Evolutionary conservation across 352 stramenopile genomes (phyloP).

Genomic region (Phytophthora megakarya): DNA sequence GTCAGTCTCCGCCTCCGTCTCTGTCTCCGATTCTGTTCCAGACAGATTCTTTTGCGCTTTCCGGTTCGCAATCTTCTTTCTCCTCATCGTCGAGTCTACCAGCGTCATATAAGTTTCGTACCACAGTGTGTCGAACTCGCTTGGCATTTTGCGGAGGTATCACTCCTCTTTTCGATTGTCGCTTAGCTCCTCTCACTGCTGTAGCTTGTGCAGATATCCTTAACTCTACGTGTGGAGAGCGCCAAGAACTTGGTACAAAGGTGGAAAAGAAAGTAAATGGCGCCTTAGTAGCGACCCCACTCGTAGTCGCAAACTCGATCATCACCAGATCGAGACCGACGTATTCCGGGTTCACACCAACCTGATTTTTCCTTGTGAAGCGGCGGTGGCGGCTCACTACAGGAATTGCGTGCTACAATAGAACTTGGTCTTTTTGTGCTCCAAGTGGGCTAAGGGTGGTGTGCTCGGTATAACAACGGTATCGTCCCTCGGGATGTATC

Average conservation of each 20-base stretch:
- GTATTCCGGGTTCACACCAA: too few species aligned
- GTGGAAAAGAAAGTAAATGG: conserved; percentile 20
- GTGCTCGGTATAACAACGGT: background rate
- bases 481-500: conserved; percentile 5
- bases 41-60: conserved; percentile 9
- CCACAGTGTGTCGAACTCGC: conserved; percentile 17
- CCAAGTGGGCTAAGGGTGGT: too few species aligned
- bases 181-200: conserved; percentile 31
- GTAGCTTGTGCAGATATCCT: conserved; percentile 15
- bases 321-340: too few species aligned
- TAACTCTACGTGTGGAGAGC: conserved; percentile 32
- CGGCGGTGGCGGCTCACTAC: too few species aligned
- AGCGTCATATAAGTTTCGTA: conserved; percentile 28
- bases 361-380: conserved; percentile 1
- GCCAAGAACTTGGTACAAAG: conserved; percentile 1
- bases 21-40: conserved; percentile 37
- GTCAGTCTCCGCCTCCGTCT: conserved; percentile 40
- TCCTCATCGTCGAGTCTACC: conserved; percentile 22
- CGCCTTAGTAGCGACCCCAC: conserved; percentile 5
- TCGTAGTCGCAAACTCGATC: background rate
- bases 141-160: conserved; percentile 15
- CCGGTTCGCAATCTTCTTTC: conserved; percentile 14
- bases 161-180: conserved; percentile 1
- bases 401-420: too few species aligned
- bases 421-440: too few species aligned